Percentiles rank a stretch among this genome's conserved stretches.
Evolutionary conservation across 495 filamentous ascomycete genomes (phyloP).

Genomic region (Aspergillus kassunensis): DNA sequence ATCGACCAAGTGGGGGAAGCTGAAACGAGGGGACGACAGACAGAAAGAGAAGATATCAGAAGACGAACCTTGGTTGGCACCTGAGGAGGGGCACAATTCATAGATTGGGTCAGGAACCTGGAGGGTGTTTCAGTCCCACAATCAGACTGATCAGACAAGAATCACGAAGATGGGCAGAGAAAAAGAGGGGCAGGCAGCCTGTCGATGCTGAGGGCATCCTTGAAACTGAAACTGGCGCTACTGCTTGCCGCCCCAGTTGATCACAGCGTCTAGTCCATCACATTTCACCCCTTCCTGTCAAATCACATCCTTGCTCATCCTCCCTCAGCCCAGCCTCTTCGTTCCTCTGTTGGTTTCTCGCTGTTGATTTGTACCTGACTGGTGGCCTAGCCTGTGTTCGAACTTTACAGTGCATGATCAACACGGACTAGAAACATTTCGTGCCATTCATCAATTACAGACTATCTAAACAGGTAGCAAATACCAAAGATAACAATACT

Average conservation of each 20-base stretch:
- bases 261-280: conserved; percentile 13
- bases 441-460: background rate
- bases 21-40: conserved; percentile 12
- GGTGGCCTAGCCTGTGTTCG: conserved; percentile 21
- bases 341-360: no score
- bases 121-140: conserved; percentile 22
- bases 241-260: conserved; percentile 14
- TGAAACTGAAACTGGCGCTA: conserved; percentile 10
- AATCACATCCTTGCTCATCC: background rate
- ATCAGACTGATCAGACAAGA: no score
- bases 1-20: conserved; percentile 9
- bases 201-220: background rate
- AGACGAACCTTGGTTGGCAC: conserved; percentile 16
- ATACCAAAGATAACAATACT: background rate
- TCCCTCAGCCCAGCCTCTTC: conserved; percentile 2
- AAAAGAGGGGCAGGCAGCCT: conserved; percentile 5
- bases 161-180: background rate
- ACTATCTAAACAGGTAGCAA: background rate
- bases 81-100: background rate
- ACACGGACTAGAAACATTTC: background rate
- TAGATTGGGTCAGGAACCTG: conserved; percentile 10
- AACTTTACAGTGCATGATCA: conserved; percentile 24
- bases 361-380: background rate
- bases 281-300: background rate
- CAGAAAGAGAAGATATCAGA: background rate